These are phyloP conservation scores for Verticillium longisporum DNA, from an alignment of 2,329 filamentous ascomycete species.

Conservation along the genomic window DNA sequence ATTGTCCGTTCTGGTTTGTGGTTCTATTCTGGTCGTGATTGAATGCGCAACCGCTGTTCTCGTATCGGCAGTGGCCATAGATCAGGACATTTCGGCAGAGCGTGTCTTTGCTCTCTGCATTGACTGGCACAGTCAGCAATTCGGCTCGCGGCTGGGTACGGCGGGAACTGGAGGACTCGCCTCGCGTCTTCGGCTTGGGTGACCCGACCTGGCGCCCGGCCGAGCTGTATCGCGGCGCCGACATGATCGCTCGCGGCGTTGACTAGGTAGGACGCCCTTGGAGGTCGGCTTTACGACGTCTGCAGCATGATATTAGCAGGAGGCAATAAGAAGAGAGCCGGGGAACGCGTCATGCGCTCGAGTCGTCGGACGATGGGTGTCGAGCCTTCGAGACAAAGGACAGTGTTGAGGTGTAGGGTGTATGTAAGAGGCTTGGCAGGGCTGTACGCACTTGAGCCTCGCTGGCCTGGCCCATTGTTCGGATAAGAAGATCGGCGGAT, in stretches of 20 bases:
- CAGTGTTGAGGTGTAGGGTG: not conserved
- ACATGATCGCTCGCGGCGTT: conserved; percentile 29
- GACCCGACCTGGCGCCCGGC: conserved; percentile 47
- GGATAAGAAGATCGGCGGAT: conserved; percentile 20
- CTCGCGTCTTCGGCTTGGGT: conserved; percentile 49
- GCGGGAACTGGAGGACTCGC: conserved; percentile 26
- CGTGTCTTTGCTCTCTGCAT: conserved; percentile 74
- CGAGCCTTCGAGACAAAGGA: not conserved
- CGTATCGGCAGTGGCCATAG: conserved; percentile 87
- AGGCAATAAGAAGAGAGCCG: conserved; percentile 2
- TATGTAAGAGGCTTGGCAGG: conserved; percentile 4
- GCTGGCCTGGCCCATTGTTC: conserved; percentile 41
- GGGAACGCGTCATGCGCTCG: not conserved
- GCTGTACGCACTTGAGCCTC: conserved; percentile 34
- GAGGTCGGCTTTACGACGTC: conserved; percentile 35
- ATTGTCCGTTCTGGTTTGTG: conserved; percentile 14
- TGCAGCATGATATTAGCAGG: conserved; percentile 15
- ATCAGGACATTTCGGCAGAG: conserved; percentile 89
- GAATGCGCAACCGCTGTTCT: conserved; percentile 86
- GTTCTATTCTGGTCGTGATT: conserved; percentile 73
- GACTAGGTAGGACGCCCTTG: conserved; percentile 19
- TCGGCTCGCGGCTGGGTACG: not conserved
- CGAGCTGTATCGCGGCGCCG: conserved; percentile 36
- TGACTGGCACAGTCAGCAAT: conserved; percentile 10
- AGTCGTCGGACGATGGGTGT: not conserved